Evolutionary conservation across 768 basidiomycete species (phyloP).

Genomic region (Xerocomellus dryophilus): DNA sequence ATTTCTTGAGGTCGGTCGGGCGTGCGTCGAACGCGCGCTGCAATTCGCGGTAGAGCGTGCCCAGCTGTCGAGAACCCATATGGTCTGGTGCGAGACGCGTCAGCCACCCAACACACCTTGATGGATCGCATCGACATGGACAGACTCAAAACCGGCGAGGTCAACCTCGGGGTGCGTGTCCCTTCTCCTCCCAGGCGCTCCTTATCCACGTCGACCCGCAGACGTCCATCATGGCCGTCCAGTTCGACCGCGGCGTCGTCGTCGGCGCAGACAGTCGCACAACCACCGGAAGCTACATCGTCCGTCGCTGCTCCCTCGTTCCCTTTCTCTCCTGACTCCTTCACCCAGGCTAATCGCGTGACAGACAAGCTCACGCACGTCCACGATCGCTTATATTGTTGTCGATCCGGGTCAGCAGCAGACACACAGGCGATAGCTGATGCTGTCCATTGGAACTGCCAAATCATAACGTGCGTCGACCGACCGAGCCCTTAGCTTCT

Average conservation of each 20-base stretch:
- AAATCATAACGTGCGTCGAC: conserved; percentile 62
- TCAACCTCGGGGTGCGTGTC: conserved; percentile 87
- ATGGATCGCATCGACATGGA: conserved; percentile 78
- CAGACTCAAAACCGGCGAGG: conserved; percentile 89
- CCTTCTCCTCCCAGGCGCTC: neutral
- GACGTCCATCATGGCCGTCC: conserved; percentile 99
- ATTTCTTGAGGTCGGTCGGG: conserved; percentile 67
- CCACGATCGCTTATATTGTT: conserved; percentile 98
- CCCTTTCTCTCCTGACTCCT: neutral
- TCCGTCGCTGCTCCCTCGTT: conserved; percentile 37
- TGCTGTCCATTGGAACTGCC: conserved; percentile 77
- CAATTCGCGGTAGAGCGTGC: conserved; percentile 62
- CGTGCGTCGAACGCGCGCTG: conserved; percentile 61
- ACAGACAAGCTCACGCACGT: conserved; percentile 97
- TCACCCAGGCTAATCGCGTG: conserved; percentile 84
- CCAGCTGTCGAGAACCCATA: conserved; percentile 57
- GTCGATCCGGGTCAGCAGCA: conserved; percentile 96
- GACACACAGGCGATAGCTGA: conserved; percentile 98
- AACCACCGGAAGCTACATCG: conserved; percentile 95
- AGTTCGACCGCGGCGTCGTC: conserved; percentile 92
- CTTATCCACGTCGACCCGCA: conserved; percentile 30
- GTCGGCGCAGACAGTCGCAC: conserved; percentile 97
- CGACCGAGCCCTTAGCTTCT: neutral
- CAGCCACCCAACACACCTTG: conserved; percentile 29
- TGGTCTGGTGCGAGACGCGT: conserved; percentile 48